These are phyloP conservation scores for Anthoceros angustus DNA, from an alignment of 225 moss, liverwort and hornwort genomes.

Conservation along the genomic window DNA sequence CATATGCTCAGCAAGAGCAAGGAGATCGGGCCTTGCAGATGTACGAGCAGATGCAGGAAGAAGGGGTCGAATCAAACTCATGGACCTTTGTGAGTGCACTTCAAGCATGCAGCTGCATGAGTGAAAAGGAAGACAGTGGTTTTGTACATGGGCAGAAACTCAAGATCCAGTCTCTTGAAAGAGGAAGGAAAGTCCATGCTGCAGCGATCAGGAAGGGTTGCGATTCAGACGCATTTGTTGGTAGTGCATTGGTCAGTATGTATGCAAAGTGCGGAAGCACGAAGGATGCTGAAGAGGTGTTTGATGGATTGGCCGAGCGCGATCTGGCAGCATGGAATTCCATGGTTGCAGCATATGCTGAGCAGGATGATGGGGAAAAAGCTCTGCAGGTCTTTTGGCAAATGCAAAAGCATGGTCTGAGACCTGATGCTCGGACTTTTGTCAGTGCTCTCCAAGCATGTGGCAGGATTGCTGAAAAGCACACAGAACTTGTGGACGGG, in stretches of 20 bases:
- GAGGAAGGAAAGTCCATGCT: not conserved
- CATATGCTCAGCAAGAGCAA: not conserved
- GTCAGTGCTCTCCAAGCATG: conserved; percentile 1
- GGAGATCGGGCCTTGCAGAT: not conserved
- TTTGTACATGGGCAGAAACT: not conserved
- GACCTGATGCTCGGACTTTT: not conserved
- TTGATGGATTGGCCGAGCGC: not conserved
- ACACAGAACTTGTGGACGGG: not conserved
- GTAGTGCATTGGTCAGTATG: not conserved
- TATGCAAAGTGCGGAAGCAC: not conserved
- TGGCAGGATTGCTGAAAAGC: not conserved
- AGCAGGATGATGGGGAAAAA: not conserved
- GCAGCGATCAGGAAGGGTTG: not conserved
- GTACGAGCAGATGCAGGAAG: not conserved
- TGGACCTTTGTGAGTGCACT: not conserved
- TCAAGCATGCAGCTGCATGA: not conserved
- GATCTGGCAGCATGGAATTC: not conserved
- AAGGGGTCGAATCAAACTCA: not conserved
- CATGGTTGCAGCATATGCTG: not conserved
- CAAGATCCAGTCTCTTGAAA: not conserved
- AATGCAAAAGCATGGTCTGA: not conserved
- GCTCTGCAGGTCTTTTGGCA: not conserved
- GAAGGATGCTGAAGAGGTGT: not conserved
- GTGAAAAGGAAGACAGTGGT: not conserved
- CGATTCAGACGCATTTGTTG: not conserved